Base-by-base conservation (phyloP, 78 protist species). In the Dictyostelium brefeldianum region DNA sequence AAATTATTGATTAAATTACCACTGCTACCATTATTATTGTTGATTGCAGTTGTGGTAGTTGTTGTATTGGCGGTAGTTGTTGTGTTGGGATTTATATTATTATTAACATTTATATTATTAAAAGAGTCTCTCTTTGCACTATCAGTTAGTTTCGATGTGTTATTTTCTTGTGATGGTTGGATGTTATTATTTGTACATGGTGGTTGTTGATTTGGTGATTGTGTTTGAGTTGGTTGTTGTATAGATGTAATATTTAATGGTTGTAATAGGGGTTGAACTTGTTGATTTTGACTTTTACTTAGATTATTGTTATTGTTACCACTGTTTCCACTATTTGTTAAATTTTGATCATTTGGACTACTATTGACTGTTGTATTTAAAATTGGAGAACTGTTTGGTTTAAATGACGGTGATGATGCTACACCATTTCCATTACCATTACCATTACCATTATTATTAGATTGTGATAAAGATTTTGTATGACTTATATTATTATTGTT, bases 311-410 rank as follows among this genome's bases (percentile, higher is more conserved):
- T 36, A 36, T 36, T 36, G 43, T 36, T 36, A 36, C 43, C 43
- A 36, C 43, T 36, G 43, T 36, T 36, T 14, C 51, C 29, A 70
- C 46, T 70, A 41, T 41, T 70, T 36, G 17, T 70, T 17, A 41
- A 9, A 36, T 36, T 36, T 36, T 36, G 43, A 36, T 36, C 43
- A 36, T 36, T 36, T 36, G 43, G 43, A 36, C 43, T 36, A 36
- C 43, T 41, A 10, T 73, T 25, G n/a, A 73, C 59, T 31, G 25
- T 9, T 14, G 36, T 31, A 71, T 43, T 71, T 43, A 71, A 36
- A 43, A 18, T 9, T 43, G 80, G 80, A 8, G 80, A 73, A 46
- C 80, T 73, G 47, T 73, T 69, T 29, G 46, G 78, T 69, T 69
- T 69, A 69, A 69, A 11, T 36, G 78, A 69, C 4, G 78, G n/a